These are phyloP conservation scores for Lumnitzera littorea DNA, from an alignment of 345 rosid genomes.

Conservation along the genomic window DNA sequence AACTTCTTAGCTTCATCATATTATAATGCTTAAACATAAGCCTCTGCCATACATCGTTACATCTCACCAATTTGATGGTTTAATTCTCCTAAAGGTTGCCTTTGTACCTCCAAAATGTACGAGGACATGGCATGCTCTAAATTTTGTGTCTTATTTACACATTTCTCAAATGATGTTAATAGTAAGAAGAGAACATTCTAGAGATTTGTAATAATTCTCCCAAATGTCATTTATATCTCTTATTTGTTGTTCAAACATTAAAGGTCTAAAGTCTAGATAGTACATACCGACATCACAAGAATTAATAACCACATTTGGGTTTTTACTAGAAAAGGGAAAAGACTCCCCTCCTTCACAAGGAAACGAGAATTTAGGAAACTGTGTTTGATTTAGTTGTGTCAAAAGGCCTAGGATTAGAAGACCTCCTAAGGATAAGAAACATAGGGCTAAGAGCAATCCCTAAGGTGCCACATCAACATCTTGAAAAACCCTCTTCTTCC, in stretches of 20 bases:
- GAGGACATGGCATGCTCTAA: constrained; percentile 73
- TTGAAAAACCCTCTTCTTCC: too few species aligned
- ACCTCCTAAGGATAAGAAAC: too few species aligned
- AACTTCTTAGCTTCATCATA: constrained; percentile 80
- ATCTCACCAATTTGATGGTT: constrained; percentile 79
- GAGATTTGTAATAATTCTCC: constrained; percentile 57
- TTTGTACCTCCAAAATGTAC: constrained; percentile 81
- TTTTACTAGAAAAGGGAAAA: constrained; percentile 21
- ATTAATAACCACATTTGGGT: constrained; percentile 25
- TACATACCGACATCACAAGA: constrained; percentile 23
- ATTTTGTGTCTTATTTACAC: constrained; percentile 33
- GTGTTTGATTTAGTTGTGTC: too few species aligned
- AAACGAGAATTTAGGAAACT: not conserved
- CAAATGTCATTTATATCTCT: constrained; percentile 62
- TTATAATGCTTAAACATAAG: constrained; percentile 78
- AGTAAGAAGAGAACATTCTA: constrained; percentile 53
- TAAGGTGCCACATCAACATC: too few species aligned
- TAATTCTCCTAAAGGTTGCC: constrained; percentile 68
- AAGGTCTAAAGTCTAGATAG: constrained; percentile 57
- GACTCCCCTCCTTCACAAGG: constrained; percentile 34
- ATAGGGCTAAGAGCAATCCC: too few species aligned
- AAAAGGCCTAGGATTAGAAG: too few species aligned
- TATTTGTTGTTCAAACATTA: constrained; percentile 63
- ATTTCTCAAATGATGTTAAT: constrained; percentile 51
- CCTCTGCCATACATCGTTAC: constrained; percentile 76